These are phyloP conservation scores for Leishmania tropica DNA, from an alignment of 208 protist genomes.

Conservation along the genomic window DNA sequence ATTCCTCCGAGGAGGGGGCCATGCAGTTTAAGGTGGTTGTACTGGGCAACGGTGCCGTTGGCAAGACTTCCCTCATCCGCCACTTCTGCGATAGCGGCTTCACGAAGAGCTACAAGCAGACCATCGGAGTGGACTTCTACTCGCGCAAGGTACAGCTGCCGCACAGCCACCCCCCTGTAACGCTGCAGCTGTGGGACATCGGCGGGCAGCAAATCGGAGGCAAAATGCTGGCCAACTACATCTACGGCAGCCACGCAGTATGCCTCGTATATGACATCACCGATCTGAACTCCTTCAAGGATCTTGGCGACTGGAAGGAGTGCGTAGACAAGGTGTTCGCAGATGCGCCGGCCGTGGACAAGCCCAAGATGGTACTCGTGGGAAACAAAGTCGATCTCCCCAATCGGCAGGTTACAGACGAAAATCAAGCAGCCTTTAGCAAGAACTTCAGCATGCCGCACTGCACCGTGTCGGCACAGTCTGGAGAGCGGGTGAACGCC, in stretches of 20 bases:
- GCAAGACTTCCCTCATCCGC: conserved; percentile 93
- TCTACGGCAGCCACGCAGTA: conserved; percentile 91
- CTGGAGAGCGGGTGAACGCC: conserved; percentile 87
- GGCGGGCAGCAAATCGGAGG: conserved; percentile 94
- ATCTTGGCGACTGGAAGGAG: conserved; percentile 92
- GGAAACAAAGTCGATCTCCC: conserved; percentile 94
- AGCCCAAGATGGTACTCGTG: conserved; percentile 82
- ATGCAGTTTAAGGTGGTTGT: conserved; percentile 76
- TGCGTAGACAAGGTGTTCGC: conserved; percentile 45
- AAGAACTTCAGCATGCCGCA: conserved; percentile 53
- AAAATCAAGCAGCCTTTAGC: conserved; percentile 74
- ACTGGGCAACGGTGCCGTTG: conserved; percentile 87
- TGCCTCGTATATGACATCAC: conserved; percentile 95
- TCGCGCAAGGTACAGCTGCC: conserved; percentile 89
- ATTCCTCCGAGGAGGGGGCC: conserved; percentile 41
- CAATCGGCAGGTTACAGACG: conserved; percentile 75
- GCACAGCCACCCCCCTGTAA: conserved; percentile 42
- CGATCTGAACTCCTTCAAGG: conserved; percentile 89
- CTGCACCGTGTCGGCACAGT: conserved; percentile 91
- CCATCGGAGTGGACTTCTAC: conserved; percentile 96
- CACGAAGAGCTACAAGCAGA: conserved; percentile 93
- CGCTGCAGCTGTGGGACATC: conserved; percentile 96
- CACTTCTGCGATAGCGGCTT: conserved; percentile 91
- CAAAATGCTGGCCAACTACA: conserved; percentile 95
- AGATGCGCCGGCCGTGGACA: neutral